A percentile compares a stretch with the other conserved stretches of the same genome.
Conservation (phyloP, 1,284 basidiomycete species). For the Pascua sp. region DNA sequence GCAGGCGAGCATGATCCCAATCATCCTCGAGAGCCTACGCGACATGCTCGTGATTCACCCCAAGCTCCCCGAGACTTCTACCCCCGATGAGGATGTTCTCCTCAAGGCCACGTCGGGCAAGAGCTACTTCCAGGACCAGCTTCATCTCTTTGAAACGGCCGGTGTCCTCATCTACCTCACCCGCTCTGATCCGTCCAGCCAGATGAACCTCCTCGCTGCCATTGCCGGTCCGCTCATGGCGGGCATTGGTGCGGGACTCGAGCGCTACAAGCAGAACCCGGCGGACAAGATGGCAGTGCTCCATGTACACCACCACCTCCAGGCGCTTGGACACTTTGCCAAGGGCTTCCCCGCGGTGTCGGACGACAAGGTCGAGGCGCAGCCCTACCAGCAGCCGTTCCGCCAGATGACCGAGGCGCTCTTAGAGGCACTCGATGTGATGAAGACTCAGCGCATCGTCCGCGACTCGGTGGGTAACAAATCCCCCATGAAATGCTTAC, state of each 20-base stretch:
- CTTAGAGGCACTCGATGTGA: conserved; percentile 77
- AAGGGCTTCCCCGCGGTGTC: conserved; percentile 95
- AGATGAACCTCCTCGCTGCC: conserved; percentile 67
- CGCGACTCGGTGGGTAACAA: conserved; percentile 75
- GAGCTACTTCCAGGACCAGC: conserved; percentile 76
- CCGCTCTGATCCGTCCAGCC: conserved; percentile 64
- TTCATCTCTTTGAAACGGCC: conserved; percentile 91
- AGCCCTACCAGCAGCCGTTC: conserved; percentile 76
- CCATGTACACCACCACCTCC: conserved; percentile 90
- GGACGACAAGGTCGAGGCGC: conserved; percentile 64
- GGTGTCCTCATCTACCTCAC: conserved; percentile 76
- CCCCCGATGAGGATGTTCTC: conserved; percentile 57
- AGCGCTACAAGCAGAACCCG: conserved; percentile 46
- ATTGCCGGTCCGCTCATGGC: conserved; percentile 78
- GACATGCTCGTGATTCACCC: conserved; percentile 54
- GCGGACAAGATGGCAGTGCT: conserved; percentile 61
- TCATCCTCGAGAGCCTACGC: conserved; percentile 69
- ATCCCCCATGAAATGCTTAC: background rate
- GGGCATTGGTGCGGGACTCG: conserved; percentile 67
- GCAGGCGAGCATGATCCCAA: conserved; percentile 65
- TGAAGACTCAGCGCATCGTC: conserved; percentile 83
- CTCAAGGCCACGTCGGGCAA: conserved; percentile 70
- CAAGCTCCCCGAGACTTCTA: conserved; percentile 51
- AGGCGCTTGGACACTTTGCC: conserved; percentile 90
- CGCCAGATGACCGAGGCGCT: conserved; percentile 84